A percentile compares a stretch with the other conserved stretches of the same genome.
Evolutionary conservation across 73 alveolate species (phyloP).

Genomic region (Vitrella brassicaformis): DNA sequence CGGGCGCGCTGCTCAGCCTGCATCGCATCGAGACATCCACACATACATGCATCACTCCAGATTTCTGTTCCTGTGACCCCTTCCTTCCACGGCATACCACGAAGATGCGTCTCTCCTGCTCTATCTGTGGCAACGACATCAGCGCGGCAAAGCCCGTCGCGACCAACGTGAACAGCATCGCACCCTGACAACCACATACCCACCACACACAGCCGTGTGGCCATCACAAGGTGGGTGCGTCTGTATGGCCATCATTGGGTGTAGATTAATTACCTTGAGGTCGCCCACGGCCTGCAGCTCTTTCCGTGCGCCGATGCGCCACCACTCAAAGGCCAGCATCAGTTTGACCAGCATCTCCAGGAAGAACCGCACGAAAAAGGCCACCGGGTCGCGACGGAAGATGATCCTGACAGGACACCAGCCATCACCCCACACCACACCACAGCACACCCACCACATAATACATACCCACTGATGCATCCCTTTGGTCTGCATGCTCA

Average conservation of each 20-base stretch:
- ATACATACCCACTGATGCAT: too few species aligned
- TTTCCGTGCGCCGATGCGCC: neutral
- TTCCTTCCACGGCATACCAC: neutral
- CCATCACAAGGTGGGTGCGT: too few species aligned
- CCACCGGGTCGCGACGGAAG: neutral
- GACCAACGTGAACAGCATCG: neutral
- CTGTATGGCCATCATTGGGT: too few species aligned
- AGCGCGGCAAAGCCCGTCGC: neutral
- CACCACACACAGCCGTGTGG: neutral
- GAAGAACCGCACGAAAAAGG: neutral
- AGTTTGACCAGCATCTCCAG: neutral
- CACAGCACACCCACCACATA: too few species aligned
- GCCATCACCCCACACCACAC: too few species aligned
- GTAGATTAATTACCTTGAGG: neutral
- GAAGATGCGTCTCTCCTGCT: neutral
- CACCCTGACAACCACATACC: neutral
- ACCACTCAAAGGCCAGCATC: neutral
- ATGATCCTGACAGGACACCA: too few species aligned
- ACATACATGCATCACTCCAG: neutral
- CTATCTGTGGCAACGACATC: neutral
- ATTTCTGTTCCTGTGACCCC: neutral
- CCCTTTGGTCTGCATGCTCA: too few species aligned
- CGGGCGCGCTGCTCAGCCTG: neutral
- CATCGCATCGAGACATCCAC: neutral
- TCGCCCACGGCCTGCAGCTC: neutral